Percentiles rank a stretch among this genome's conserved stretches.
Evolutionary conservation across 2,329 filamentous ascomycete species (phyloP).

Genomic region (Paracamarosporium sp.): DNA sequence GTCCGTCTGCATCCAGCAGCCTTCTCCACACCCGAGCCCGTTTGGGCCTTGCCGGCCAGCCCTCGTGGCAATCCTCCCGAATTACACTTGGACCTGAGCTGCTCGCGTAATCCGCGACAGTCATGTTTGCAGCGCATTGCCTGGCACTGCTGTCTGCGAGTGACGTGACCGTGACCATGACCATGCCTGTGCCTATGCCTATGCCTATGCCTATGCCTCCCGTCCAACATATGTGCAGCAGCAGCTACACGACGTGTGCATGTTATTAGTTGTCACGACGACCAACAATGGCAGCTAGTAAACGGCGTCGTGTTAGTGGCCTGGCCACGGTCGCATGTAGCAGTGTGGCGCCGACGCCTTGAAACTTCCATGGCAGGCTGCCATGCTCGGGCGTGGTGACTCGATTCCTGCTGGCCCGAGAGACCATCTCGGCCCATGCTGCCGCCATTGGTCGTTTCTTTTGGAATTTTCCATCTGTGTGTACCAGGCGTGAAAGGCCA

Average conservation of each 20-base stretch:
- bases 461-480: background rate
- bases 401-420: background rate
- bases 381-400: background rate
- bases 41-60: background rate
- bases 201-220: too few species aligned
- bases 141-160: background rate
- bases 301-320: background rate
- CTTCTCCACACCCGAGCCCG: background rate
- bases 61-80: conserved; percentile 7
- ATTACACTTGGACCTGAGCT: conserved; percentile 3
- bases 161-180: too few species aligned
- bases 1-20: background rate
- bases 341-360: background rate
- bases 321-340: background rate
- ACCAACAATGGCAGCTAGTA: conserved; percentile 1
- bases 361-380: background rate
- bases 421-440: background rate
- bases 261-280: background rate
- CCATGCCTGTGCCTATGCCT: too few species aligned
- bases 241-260: background rate
- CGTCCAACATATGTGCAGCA: background rate
- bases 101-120: conserved; percentile 7
- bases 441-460: background rate
- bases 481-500: too few species aligned
- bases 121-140: conserved; percentile 11